Evolutionary conservation across 768 basidiomycete genomes (phyloP).

Genomic region (Fomitopsis serialis): DNA sequence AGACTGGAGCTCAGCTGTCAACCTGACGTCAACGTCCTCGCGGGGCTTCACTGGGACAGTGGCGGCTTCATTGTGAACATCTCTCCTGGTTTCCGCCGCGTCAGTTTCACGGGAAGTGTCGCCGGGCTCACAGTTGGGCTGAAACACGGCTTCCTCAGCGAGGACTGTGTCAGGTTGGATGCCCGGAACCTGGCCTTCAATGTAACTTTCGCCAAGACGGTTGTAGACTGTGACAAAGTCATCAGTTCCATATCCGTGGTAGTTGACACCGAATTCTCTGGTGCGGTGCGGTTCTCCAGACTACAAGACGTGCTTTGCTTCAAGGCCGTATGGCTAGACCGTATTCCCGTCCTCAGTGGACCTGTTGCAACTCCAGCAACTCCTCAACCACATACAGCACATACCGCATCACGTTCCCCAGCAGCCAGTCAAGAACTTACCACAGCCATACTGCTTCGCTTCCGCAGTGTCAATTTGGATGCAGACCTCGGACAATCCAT

Average conservation of each 20-base stretch:
- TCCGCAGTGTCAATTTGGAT: slow-evolving; percentile 68
- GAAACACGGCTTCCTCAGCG: slow-evolving; percentile 80
- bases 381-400: slow-evolving; percentile 13
- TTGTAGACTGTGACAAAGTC: slow-evolving; percentile 27
- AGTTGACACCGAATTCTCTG: slow-evolving; percentile 81
- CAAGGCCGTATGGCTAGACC: slow-evolving; percentile 92
- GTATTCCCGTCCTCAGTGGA: slow-evolving; percentile 68
- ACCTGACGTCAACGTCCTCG: slow-evolving; percentile 90
- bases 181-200: slow-evolving; percentile 82
- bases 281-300: slow-evolving; percentile 75
- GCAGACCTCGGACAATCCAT: slow-evolving; percentile 88
- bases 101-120: slow-evolving; percentile 73
- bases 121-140: slow-evolving; percentile 78
- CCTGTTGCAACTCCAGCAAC: slow-evolving; percentile 22
- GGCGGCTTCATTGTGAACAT: slow-evolving; percentile 85
- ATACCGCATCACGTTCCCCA: slow-evolving; percentile 10
- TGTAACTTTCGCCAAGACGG: slow-evolving; percentile 56
- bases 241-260: slow-evolving; percentile 64
- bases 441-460: slow-evolving; percentile 60
- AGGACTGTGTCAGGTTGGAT: slow-evolving; percentile 75
- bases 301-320: slow-evolving; percentile 91
- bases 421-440: slow-evolving; percentile 41
- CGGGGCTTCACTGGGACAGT: slow-evolving; percentile 87
- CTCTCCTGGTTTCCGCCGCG: slow-evolving; percentile 64
- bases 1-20: slow-evolving; percentile 81